These are phyloP conservation scores for Hansenula lynferdii DNA, from an alignment of 1,139 yeast genomes.

Conservation along the genomic window DNA sequence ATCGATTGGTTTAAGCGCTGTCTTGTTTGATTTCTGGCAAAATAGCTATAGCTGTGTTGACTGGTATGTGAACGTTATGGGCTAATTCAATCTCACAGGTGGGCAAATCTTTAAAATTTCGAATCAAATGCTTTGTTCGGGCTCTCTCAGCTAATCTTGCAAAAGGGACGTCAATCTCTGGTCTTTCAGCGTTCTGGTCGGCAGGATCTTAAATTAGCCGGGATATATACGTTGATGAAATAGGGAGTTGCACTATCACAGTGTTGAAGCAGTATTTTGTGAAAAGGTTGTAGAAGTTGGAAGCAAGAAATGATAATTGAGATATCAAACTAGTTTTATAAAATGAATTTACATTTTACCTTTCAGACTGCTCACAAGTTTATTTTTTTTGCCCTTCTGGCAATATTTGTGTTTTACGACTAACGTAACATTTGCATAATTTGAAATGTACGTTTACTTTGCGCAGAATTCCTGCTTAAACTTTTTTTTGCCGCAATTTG, in stretches of 20 bases:
- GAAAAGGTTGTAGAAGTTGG: too few relatives aligned
- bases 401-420: slow-evolving; percentile 1
- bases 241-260: too few relatives aligned
- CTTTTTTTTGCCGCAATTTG: neutral
- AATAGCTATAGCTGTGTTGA: too few relatives aligned
- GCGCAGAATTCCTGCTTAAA: neutral
- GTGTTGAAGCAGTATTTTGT: too few relatives aligned
- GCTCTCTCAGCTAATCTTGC: neutral
- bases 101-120: neutral
- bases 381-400: neutral
- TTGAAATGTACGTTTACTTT: slow-evolving; percentile 1
- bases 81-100: slow-evolving; percentile 3
- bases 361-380: neutral
- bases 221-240: too few relatives aligned
- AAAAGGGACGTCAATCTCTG: neutral
- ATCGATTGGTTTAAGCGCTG: too few relatives aligned
- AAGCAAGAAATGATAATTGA: neutral
- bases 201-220: neutral
- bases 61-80: slow-evolving; percentile 2
- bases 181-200: neutral
- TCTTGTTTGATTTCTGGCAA: too few relatives aligned
- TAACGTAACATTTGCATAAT: slow-evolving; percentile 1
- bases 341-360: neutral
- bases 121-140: neutral
- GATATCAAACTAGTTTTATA: slow-evolving; percentile 1